Conservation (phyloP, 129 eudicot genomes). For the Helichrysum umbraculigerum region DNA sequence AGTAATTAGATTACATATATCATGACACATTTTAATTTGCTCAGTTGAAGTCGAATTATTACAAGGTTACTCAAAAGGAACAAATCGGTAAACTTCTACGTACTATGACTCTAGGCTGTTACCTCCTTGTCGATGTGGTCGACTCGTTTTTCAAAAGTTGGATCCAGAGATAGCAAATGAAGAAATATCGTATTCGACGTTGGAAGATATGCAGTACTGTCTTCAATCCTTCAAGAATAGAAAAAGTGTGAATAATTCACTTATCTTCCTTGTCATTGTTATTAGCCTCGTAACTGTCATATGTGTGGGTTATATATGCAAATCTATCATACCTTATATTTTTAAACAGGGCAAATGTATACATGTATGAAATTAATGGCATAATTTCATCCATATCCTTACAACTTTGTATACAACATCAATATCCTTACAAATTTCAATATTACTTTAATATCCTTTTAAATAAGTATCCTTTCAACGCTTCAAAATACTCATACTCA, state of each 20-base stretch:
- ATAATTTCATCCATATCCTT: too few species aligned
- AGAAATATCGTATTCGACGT: not conserved
- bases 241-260: not conserved
- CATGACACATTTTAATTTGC: not conserved
- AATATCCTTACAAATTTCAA: too few species aligned
- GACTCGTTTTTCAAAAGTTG: not conserved
- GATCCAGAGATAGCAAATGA: not conserved
- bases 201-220: not conserved
- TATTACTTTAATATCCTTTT: too few species aligned
- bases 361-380: too few species aligned
- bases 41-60: not conserved
- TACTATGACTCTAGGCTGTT: slow-evolving; percentile 18
- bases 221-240: not conserved
- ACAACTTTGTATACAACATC: too few species aligned
- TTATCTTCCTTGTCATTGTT: not conserved
- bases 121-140: slow-evolving; percentile 14
- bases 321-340: too few species aligned
- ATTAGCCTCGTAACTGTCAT: not conserved
- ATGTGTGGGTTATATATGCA: too few species aligned
- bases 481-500: too few species aligned
- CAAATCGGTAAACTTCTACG: not conserved
- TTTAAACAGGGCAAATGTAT: too few species aligned
- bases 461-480: too few species aligned
- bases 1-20: not conserved
- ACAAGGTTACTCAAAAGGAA: slow-evolving; percentile 12